A percentile compares a stretch with the other conserved stretches of the same genome.
phyloP scores from a whole-genome alignment of 129 eudicot species.

The Ambrosia trifida region DNA sequence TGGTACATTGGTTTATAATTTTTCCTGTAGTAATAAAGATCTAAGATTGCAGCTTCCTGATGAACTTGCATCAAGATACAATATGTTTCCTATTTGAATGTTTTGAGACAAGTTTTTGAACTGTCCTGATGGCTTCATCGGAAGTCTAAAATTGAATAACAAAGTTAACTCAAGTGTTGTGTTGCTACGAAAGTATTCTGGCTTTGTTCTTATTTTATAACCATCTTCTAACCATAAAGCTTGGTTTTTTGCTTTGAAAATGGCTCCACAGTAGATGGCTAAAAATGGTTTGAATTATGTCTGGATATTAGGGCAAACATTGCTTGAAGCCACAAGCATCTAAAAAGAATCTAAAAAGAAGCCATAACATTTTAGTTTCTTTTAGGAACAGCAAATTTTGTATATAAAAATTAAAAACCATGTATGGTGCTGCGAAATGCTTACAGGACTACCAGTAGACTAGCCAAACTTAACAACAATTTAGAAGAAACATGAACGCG shows the following conservation, averaged over 20 bases:
- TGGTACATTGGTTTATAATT: conserved; percentile 9
- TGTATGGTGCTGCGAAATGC: too few relatives aligned
- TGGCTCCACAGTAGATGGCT: too few relatives aligned
- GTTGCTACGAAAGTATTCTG: background rate
- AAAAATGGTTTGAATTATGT: background rate
- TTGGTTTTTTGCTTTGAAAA: background rate
- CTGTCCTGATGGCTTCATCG: conserved; percentile 15
- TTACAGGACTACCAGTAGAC: too few relatives aligned
- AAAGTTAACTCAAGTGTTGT: background rate
- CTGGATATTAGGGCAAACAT: background rate
- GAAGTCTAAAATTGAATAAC: conserved; percentile 12
- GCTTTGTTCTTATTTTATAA: background rate
- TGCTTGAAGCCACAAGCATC: background rate
- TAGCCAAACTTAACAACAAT: too few relatives aligned
- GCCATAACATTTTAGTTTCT: too few relatives aligned
- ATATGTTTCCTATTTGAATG: background rate
- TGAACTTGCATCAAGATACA: conserved; percentile 31
- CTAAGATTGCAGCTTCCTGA: conserved; percentile 22
- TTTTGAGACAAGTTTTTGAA: conserved; percentile 4
- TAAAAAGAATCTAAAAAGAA: background rate
- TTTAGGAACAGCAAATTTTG: too few relatives aligned
- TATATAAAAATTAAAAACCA: too few relatives aligned
- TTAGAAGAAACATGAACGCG: too few relatives aligned
- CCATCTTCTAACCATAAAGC: background rate
- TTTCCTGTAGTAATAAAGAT: conserved; percentile 36